Base-by-base conservation (phyloP, 768 basidiomycete species). In the Punctularia strigosozonata region DNA sequence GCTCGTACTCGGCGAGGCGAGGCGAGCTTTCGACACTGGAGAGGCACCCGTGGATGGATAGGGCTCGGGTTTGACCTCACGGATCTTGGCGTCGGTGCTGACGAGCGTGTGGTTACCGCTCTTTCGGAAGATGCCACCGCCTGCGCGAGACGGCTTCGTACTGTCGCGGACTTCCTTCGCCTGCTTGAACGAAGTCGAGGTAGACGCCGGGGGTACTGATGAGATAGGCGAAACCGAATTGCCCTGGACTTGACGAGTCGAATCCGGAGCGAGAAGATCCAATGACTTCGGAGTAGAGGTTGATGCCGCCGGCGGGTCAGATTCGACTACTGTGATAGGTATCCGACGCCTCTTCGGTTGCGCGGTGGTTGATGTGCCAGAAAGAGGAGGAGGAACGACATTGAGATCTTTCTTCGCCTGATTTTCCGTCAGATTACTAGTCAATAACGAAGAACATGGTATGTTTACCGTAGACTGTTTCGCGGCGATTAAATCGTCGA, bases 111-210 rank as follows among this genome's bases (percentile, higher is more conserved):
- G 71, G 14, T 71, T 61, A 1, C 84, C 85, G 10, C 73, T 66
- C 3, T 66, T 58, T 20, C 75, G 70, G 59, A 88, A 83, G 37
- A 88, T 80, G 0, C 83, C 84, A 6, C 82, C 84, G 1, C 80
- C 75, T 64, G 64, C 39, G 60, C 63, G 14, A 47, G 58, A 42
- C 39, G 42, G 37, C 13, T 62, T 68, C 10, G 56, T 57, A 31
- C 39, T 62, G 12, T 75, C 69, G 20, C 80, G 71, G 0, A 63
- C 64, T 38, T 69, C 62, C 49, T 77, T 80, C 4, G 71, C 77
- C 20, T 77, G 71, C 43, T 64, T 57, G 55, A 81, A 82, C 2
- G 72, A 47, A 20, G 44, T 31, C 12, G 41, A 14, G 6, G 45
- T 20, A 18, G 31, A 8, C 22, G 45, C 4, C 31, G 39, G 24